phyloP scores from a whole-genome alignment of 2,329 filamentous ascomycete species.

The Aspergillus hortae region DNA sequence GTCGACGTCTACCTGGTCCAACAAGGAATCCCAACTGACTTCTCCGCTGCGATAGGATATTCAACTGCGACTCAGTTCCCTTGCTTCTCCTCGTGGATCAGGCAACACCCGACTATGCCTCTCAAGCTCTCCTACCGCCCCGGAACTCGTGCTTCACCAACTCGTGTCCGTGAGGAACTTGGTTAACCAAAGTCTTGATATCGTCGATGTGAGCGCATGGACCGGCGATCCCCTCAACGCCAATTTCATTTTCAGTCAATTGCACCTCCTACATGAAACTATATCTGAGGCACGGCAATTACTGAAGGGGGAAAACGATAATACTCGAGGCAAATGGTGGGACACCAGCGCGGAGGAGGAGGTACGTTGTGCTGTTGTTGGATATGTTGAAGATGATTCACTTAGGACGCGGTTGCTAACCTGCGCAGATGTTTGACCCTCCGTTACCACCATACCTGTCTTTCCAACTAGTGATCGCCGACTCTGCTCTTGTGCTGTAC shows the following conservation, averaged over 20 bases:
- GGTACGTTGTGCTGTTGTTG: conserved; percentile 39
- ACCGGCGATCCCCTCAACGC: conserved; percentile 63
- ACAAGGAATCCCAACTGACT: background rate
- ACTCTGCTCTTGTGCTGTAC: conserved; percentile 66
- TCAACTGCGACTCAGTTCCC: conserved; percentile 63
- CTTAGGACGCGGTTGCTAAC: background rate
- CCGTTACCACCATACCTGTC: conserved; percentile 66
- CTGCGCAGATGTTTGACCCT: conserved; percentile 54
- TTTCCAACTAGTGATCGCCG: conserved; percentile 66
- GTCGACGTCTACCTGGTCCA: too few species aligned
- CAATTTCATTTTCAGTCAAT: conserved; percentile 56
- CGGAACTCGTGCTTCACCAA: conserved; percentile 62
- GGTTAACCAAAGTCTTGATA: conserved; percentile 77
- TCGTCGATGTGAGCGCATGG: conserved; percentile 73
- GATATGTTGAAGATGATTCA: background rate
- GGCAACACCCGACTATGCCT: conserved; percentile 51
- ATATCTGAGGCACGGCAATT: conserved; percentile 58
- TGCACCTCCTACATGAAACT: conserved; percentile 58
- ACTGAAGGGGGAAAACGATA: conserved; percentile 53
- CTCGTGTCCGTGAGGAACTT: conserved; percentile 70
- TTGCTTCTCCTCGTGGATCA: conserved; percentile 50
- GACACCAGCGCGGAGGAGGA: conserved; percentile 54
- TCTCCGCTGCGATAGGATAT: conserved; percentile 55
- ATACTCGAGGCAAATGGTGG: conserved; percentile 53
- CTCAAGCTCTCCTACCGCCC: conserved; percentile 51